phyloP scores from a whole-genome alignment of 768 basidiomycete genomes.

The Lactarius deliciosus region DNA sequence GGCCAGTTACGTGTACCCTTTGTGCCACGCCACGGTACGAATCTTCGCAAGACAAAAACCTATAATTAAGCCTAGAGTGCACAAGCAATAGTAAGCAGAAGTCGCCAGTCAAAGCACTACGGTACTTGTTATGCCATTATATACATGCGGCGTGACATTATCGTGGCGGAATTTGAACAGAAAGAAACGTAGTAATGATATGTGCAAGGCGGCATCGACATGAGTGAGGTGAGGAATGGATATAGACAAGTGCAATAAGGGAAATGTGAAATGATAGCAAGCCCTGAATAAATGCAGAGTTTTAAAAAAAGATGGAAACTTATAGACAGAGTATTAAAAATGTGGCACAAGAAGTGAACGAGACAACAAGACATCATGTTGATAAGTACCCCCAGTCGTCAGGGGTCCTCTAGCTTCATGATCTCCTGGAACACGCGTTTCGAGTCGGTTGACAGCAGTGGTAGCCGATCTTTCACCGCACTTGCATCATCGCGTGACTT shows the following conservation, averaged over 20 bases:
- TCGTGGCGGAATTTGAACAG: conserved; percentile 8
- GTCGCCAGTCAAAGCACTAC: conserved; percentile 10
- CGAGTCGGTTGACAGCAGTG: conserved; percentile 65
- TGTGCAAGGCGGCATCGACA: conserved; percentile 10
- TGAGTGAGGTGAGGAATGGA: conserved; percentile 7
- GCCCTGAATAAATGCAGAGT: conserved; percentile 12
- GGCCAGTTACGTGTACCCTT: not conserved
- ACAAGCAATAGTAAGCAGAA: not conserved
- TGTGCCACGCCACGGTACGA: not conserved
- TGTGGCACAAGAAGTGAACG: not conserved
- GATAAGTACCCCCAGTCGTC: conserved; percentile 79
- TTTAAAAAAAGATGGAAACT: not conserved
- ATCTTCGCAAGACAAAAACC: not conserved
- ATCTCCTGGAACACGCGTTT: conserved; percentile 80
- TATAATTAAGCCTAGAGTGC: not conserved
- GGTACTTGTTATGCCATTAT: conserved; percentile 24
- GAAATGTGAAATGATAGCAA: conserved; percentile 25
- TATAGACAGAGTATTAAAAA: conserved; percentile 20
- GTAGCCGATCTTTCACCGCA: conserved; percentile 49
- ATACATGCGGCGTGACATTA: conserved; percentile 22
- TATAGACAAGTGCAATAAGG: conserved; percentile 17
- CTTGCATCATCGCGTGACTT: conserved; percentile 57
- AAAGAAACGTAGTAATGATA: conserved; percentile 11
- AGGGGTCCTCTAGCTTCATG: conserved; percentile 55
- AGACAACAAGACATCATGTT: conserved; percentile 43